Conservation (phyloP, 2,329 filamentous ascomycete genomes). For the Xylariaceae sp. region DNA sequence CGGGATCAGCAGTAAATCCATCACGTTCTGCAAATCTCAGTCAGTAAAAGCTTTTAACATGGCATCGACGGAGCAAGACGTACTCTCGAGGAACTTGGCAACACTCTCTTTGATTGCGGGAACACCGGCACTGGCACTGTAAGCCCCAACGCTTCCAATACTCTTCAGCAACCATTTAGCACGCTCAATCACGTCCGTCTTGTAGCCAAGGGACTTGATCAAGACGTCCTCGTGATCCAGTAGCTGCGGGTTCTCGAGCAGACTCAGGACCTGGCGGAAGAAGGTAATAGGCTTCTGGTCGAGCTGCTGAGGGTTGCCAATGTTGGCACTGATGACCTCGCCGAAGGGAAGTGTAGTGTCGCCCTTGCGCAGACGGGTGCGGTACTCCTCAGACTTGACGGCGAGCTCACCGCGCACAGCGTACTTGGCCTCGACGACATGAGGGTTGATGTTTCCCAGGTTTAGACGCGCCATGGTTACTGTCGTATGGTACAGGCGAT, state of each 20-base stretch:
- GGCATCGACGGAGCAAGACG: conserved; percentile 26
- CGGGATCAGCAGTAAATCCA: conserved; percentile 76
- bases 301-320: conserved; percentile 97
- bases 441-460: conserved; percentile 86
- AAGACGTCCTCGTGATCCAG: conserved; percentile 81
- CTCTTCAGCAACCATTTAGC: conserved; percentile 76
- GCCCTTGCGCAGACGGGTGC: conserved; percentile 63
- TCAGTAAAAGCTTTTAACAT: conserved; percentile 9
- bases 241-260: conserved; percentile 84
- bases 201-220: conserved; percentile 72
- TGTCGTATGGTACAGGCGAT: conserved; percentile 7
- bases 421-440: conserved; percentile 85
- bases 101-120: conserved; percentile 84
- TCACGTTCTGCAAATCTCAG: conserved; percentile 59
- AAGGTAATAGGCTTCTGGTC: conserved; percentile 99
- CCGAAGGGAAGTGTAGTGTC: conserved; percentile 70
- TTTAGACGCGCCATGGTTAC: conserved; percentile 49
- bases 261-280: conserved; percentile 92
- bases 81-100: conserved; percentile 86
- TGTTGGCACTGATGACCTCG: conserved; percentile 93
- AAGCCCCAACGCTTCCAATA: conserved; percentile 89
- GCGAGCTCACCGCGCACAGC: conserved; percentile 95
- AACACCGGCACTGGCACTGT: conserved; percentile 89
- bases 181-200: conserved; percentile 81
- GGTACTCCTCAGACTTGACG: conserved; percentile 87